These are phyloP conservation scores for Hymenoscyphus linearis DNA, from an alignment of 2,329 filamentous ascomycete species.

Conservation along the genomic window DNA sequence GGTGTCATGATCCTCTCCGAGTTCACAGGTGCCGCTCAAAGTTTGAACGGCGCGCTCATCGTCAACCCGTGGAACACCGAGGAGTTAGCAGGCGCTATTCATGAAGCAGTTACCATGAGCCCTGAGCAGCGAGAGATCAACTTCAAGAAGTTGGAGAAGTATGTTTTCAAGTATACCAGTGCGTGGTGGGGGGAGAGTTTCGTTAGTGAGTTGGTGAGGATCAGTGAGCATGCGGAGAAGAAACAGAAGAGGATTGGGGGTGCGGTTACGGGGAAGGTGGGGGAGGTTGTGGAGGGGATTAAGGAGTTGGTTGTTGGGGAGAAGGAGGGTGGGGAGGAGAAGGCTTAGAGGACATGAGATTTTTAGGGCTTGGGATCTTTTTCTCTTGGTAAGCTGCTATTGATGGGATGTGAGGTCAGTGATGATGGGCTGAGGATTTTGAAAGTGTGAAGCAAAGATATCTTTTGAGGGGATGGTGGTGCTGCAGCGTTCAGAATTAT, in stretches of 20 bases:
- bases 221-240: constrained; percentile 31
- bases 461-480: too few species aligned
- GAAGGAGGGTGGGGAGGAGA: constrained; percentile 1
- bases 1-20: constrained; percentile 94
- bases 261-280: constrained; percentile 11
- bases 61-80: constrained; percentile 99
- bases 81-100: constrained; percentile 85
- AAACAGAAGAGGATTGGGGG: constrained; percentile 23
- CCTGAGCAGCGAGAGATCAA: constrained; percentile 81
- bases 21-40: constrained; percentile 93
- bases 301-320: constrained; percentile 14
- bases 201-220: constrained; percentile 64
- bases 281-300: constrained; percentile 18
- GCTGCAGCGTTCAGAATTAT: too few species aligned
- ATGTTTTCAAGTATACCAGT: constrained; percentile 96
- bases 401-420: too few species aligned
- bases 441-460: too few species aligned
- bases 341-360: neutral
- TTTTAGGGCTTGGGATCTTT: neutral
- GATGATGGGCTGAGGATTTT: too few species aligned
- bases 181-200: constrained; percentile 96
- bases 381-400: neutral
- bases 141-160: constrained; percentile 87
- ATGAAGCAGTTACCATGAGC: constrained; percentile 95
- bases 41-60: constrained; percentile 85